Evolutionary conservation across 2,329 filamentous ascomycete species (phyloP).

Genomic region (Botrytis porri): DNA sequence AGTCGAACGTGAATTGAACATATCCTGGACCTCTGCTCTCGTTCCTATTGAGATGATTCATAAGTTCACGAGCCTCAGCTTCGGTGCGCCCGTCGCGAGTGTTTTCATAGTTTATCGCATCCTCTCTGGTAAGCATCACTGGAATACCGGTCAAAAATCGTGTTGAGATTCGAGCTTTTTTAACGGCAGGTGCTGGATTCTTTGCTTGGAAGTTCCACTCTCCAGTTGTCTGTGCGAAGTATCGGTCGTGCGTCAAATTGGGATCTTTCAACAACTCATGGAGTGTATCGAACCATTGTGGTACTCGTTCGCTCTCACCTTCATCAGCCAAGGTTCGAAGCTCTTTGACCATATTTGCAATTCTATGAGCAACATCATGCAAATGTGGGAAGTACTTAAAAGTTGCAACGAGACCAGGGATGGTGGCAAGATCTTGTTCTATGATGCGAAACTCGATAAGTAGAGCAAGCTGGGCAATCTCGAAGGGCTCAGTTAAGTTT

Average conservation of each 20-base stretch:
- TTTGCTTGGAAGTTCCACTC: neutral
- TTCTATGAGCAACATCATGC: neutral
- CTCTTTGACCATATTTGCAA: neutral
- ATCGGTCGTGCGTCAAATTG: neutral
- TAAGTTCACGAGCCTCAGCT: neutral
- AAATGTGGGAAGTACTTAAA: neutral
- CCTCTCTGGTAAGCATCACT: neutral
- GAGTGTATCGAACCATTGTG: neutral
- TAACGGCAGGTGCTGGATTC: neutral
- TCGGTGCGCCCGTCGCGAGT: neutral
- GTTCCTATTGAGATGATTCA: neutral
- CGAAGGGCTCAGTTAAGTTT: neutral
- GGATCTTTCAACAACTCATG: neutral
- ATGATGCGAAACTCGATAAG: neutral
- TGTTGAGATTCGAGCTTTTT: neutral
- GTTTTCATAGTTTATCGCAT: neutral
- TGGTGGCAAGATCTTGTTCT: neutral
- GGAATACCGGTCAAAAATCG: no score
- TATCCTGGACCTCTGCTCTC: conserved; percentile 13
- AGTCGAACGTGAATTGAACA: neutral
- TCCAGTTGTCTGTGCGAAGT: neutral
- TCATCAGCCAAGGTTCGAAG: neutral
- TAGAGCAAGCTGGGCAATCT: neutral
- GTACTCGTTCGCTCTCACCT: neutral
- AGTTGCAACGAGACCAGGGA: neutral